These are phyloP conservation scores for Musa balbisiana DNA, from an alignment of 202 grass and related monocot genomes.

Conservation along the genomic window DNA sequence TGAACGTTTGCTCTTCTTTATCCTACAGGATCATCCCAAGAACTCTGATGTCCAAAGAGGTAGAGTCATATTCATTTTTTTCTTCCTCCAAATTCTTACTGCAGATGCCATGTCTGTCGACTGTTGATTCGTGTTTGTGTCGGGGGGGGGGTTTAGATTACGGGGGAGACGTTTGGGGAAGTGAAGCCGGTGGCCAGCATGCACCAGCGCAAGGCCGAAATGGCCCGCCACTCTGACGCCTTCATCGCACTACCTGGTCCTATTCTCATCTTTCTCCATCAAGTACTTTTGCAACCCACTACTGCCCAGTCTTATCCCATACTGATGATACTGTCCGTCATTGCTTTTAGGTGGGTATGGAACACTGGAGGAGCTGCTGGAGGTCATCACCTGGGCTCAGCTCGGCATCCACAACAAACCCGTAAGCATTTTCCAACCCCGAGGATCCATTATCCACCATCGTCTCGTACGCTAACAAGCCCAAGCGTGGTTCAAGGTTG, in stretches of 20 bases:
- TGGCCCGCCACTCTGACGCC: constrained; percentile 79
- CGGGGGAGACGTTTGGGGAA: constrained; percentile 83
- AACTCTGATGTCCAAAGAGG: constrained; percentile 83
- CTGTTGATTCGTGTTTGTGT: neutral
- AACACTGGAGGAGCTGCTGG: constrained; percentile 85
- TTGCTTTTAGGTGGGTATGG: constrained; percentile 63
- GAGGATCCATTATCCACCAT: neutral
- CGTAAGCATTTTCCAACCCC: constrained; percentile 19
- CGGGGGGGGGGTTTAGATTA: constrained; percentile 35
- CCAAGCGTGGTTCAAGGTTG: constrained; percentile 35
- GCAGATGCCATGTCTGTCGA: neutral
- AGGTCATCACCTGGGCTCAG: constrained; percentile 92
- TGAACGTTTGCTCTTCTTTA: neutral
- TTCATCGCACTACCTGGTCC: constrained; percentile 87
- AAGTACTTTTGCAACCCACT: neutral
- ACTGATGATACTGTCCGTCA: neutral
- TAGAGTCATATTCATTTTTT: constrained; percentile 9
- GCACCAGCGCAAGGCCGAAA: constrained; percentile 97
- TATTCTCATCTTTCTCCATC: neutral
- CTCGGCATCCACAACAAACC: constrained; percentile 96
- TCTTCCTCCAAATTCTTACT: constrained; percentile 20
- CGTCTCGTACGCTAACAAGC: neutral
- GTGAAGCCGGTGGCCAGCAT: constrained; percentile 65
- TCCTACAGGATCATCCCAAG: constrained; percentile 58
- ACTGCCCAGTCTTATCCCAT: neutral